Base-by-base conservation (phyloP, 2,329 filamentous ascomycete species). In the Biscogniauxia marginata region DNA sequence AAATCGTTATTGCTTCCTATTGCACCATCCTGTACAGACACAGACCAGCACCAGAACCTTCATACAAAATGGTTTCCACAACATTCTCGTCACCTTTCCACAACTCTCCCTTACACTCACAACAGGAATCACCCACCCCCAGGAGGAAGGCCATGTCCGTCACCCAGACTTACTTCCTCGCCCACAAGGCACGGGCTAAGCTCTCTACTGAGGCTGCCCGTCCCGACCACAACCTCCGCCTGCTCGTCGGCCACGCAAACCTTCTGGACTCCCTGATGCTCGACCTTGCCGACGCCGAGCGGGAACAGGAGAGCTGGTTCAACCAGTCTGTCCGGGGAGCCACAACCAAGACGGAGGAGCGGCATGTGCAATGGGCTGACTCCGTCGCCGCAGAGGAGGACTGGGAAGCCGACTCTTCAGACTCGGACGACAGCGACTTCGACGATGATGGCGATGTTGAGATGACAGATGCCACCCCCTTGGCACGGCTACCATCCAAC, bases 91-190 rank as follows among this genome's bases (percentile, higher is more conserved):
- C 64, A 59, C 62, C 59, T 60, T 64, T 62, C 55, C 61, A 65
- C 30, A 39, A 39, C 63, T 65, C 65, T 56, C 56, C 67, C 59
- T 64, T 72, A 56, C 65, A 70, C 58, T 56, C 67, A 60, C 65
- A 67, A 53, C 66, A 69, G 57, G 69, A 67, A 23, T 71, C 74
- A 64, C 75, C 76, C 34, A 67, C 78, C 50, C 75, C 77, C 63
- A 77, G 79, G 74, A 82, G 89, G 79, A 90, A 92, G 77, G 93
- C 89, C 79, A 98, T 98, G 95, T 96, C 90, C 74, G 89, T 98
- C 79, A 96, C 93, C 23, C 92, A 97, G 79, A 98, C 93, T 60
- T 99, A 98, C 88, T 96, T 91, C 81, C 89, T 98, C 69, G 95
- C 95, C 73, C 93, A 96, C 83, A 93, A 93, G 77, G 95, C 95